Conservation (phyloP, 768 basidiomycete genomes). For the Sporobolomyces phaffii region DNA sequence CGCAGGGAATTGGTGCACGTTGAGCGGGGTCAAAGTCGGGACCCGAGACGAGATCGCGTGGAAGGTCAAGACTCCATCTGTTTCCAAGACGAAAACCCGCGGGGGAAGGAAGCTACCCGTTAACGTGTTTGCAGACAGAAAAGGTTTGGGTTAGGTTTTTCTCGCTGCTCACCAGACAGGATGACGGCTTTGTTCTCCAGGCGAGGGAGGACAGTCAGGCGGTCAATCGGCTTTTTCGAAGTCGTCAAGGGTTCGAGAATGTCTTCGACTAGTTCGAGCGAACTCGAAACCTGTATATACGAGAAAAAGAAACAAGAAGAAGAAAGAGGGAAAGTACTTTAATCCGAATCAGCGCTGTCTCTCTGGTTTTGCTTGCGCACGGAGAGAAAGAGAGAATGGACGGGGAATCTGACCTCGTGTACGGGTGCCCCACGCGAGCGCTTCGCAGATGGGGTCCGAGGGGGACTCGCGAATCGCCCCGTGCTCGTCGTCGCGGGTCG, state of each 20-base stretch:
- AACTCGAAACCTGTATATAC: too few species aligned
- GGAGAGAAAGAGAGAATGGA: too few species aligned
- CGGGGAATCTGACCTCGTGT: too few species aligned
- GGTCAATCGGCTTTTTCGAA: slow-evolving; percentile 63
- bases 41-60: slow-evolving; percentile 52
- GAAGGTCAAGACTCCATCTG: slow-evolving; percentile 59
- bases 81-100: neutral
- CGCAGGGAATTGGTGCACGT: slow-evolving; percentile 60
- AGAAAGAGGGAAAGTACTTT: too few species aligned
- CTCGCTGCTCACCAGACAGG: slow-evolving; percentile 58
- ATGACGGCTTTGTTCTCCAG: slow-evolving; percentile 64
- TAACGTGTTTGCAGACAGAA: slow-evolving; percentile 47
- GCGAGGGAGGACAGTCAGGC: slow-evolving; percentile 70
- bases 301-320: neutral
- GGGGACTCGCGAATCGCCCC: too few species aligned
- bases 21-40: slow-evolving; percentile 69
- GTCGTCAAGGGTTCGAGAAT: slow-evolving; percentile 58
- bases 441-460: too few species aligned
- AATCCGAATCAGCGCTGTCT: too few species aligned
- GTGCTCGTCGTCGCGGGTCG: too few species aligned
- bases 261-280: slow-evolving; percentile 53
- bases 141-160: slow-evolving; percentile 46
- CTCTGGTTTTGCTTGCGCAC: too few species aligned
- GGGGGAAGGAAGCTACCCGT: too few species aligned
- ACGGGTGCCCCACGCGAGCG: too few species aligned